These are phyloP conservation scores for Eucalyptus lansdowneana DNA, from an alignment of 345 rosid genomes.

Conservation along the genomic window DNA sequence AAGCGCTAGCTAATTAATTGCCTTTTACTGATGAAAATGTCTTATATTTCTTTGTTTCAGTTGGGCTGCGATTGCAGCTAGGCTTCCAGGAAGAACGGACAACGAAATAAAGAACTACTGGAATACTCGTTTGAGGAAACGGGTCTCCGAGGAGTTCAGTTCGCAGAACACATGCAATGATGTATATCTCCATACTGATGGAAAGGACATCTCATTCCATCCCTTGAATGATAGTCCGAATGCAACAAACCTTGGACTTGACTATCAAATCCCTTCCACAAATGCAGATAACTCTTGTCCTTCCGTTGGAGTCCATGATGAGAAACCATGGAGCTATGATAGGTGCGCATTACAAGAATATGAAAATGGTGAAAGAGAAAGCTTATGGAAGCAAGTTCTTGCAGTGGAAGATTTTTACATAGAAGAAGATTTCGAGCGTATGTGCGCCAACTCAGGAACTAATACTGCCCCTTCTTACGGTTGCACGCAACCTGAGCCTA, in stretches of 20 bases:
- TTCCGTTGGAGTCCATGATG: neutral
- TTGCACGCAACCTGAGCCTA: neutral
- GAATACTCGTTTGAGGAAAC: neutral
- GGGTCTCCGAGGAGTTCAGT: neutral
- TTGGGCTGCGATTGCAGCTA: neutral
- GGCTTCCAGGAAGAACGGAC: constrained; percentile 1
- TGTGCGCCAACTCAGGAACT: neutral
- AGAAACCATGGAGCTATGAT: neutral
- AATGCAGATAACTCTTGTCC: neutral
- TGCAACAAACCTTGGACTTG: neutral
- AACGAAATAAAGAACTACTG: constrained; percentile 1
- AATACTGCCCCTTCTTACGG: neutral
- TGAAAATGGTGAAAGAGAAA: neutral
- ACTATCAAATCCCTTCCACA: neutral
- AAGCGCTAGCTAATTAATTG: neutral
- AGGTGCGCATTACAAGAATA: neutral
- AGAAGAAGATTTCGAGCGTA: neutral
- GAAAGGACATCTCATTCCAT: neutral
- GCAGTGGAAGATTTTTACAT: neutral
- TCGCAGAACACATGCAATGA: neutral
- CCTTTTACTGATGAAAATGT: neutral
- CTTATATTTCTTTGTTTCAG: neutral
- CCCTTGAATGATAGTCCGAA: neutral
- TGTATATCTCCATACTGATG: neutral
- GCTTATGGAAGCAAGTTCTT: neutral